Percentiles rank a stretch among this genome's conserved stretches.
Conservation (phyloP, 805 yeast genomes). For the Saturnispora sekii region DNA sequence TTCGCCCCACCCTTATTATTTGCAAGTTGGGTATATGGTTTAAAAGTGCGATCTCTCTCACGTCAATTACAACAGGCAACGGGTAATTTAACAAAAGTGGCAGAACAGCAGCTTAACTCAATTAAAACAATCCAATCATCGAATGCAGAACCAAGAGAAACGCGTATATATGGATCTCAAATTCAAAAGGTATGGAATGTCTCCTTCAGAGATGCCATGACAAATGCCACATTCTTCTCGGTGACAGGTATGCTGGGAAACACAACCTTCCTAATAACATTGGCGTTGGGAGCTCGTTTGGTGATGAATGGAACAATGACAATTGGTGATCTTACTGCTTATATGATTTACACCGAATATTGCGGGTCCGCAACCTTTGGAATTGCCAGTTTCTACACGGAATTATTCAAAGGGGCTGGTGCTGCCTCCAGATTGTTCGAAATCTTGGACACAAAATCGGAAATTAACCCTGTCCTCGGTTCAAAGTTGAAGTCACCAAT, state of each 20-base stretch:
- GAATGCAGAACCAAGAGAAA: slow-evolving; percentile 75
- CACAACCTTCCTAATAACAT: slow-evolving; percentile 60
- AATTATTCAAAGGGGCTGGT: slow-evolving; percentile 94
- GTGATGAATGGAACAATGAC: slow-evolving; percentile 66
- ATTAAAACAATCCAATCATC: slow-evolving; percentile 84
- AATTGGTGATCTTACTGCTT: slow-evolving; percentile 84
- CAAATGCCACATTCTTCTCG: slow-evolving; percentile 72
- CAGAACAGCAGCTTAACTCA: slow-evolving; percentile 85
- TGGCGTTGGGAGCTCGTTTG: slow-evolving; percentile 73
- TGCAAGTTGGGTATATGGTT: slow-evolving; percentile 78
- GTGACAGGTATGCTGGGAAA: slow-evolving; percentile 81
- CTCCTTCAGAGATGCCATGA: slow-evolving; percentile 72
- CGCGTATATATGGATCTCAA: slow-evolving; percentile 63
- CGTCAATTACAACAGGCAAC: slow-evolving; percentile 74
- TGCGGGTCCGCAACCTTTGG: slow-evolving; percentile 92
- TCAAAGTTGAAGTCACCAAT: slow-evolving; percentile 28
- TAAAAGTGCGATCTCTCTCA: slow-evolving; percentile 65
- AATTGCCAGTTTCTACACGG: slow-evolving; percentile 82
- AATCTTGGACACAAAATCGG: slow-evolving; percentile 67
- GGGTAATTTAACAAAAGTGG: slow-evolving; percentile 79
- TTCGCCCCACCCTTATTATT: slow-evolving; percentile 78
- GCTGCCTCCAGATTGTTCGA: slow-evolving; percentile 91
- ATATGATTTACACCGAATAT: slow-evolving; percentile 91
- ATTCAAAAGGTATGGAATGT: slow-evolving; percentile 58
- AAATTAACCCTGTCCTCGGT: slow-evolving; percentile 64